Evolutionary conservation across 1,284 basidiomycete species (phyloP).

Genomic region (Leccinum subfulvum): DNA sequence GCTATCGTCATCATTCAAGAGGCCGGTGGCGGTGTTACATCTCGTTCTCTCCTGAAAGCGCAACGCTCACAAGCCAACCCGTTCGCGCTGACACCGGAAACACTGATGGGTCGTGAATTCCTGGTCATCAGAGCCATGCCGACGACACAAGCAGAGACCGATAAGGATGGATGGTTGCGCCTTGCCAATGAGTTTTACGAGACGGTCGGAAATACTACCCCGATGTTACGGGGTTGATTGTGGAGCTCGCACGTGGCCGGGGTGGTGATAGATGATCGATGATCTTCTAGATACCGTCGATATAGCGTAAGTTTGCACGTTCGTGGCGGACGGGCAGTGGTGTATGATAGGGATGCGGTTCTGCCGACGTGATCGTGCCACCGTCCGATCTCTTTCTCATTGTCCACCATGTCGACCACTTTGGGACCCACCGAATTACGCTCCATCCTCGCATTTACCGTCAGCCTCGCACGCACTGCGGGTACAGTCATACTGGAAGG

Average conservation of each 20-base stretch:
- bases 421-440: constrained; percentile 42
- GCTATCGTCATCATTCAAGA: constrained; percentile 86
- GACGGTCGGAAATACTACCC: constrained; percentile 61
- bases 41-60: constrained; percentile 50
- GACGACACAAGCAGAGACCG: constrained; percentile 57
- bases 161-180: constrained; percentile 68
- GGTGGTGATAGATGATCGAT: constrained; percentile 1
- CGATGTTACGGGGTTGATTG: constrained; percentile 13
- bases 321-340: background rate
- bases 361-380: background rate
- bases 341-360: background rate
- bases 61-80: constrained; percentile 25
- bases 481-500: constrained; percentile 75
- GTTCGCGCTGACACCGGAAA: constrained; percentile 61
- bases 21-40: constrained; percentile 78
- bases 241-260: background rate
- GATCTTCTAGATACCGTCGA: constrained; percentile 9
- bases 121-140: constrained; percentile 72
- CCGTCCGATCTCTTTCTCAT: background rate
- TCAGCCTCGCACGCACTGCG: constrained; percentile 67
- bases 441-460: constrained; percentile 71
- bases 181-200: constrained; percentile 84
- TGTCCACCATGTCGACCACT: constrained; percentile 24
- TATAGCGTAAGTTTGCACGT: constrained; percentile 6
- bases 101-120: constrained; percentile 85